Evolutionary conservation across 352 stramenopile species (phyloP), one percentile per base, ranked within the genome.

Genomic region (Pythium biforme): DNA sequence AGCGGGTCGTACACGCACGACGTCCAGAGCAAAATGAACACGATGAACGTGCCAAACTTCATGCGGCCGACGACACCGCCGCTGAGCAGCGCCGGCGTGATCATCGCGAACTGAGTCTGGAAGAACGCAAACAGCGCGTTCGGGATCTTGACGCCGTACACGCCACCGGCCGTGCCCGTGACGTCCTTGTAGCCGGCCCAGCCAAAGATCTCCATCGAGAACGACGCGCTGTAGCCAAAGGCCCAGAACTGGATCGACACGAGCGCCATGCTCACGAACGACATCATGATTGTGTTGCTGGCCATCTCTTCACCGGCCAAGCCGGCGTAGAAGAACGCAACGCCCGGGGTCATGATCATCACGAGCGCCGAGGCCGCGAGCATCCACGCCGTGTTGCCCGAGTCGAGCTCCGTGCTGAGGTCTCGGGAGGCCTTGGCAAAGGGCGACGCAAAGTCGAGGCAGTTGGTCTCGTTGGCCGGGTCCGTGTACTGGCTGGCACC

Each of bases 21-120:
- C 31, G 85, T 92, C 80, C 86, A 96, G 8, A 94, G 57, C n/a
- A 90, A 48, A 15, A 86, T 86, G 65, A 95, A 96, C 17, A 94
- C 40, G 37, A 93, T 65, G 53, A 81, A 90, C 25, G 74, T 78
- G 39, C 72, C 71, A 45, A 91, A 92, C 45, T 90, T 90, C 78
- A 94, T 92, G 51, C 87, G 77, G 26, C 88, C 87, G n/a, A 91
- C 86, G 52, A 94, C 86, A 19, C 84, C 84, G 23, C 87, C 86
- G 15, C 72, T 88, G 14, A 96, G 70, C 22, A 93, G 60, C 2
- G 85, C 86, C 8, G 86, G 86, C 0, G 81, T 88, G 63, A 95
- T 90, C 57, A 83, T 86, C 14, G 88, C 88, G 56, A 94, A 95
- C 53, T 89, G 82, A 15, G 81, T 89, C 68, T 95, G 87, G 68